phyloP scores from a whole-genome alignment of 441 rosid genomes.

The Arabidopsis hybrid region DNA sequence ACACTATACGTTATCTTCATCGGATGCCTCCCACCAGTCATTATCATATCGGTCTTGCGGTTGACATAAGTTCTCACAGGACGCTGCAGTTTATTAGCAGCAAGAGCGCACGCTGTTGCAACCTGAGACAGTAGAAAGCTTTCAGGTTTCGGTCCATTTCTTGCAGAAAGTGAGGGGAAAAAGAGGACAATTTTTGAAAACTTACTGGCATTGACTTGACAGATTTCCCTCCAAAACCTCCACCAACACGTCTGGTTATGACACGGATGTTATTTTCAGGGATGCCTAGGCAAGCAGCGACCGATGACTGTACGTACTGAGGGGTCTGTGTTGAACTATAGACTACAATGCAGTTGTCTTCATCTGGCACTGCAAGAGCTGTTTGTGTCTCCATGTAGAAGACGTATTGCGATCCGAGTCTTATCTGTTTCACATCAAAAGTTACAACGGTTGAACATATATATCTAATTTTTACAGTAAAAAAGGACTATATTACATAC shows the following conservation, averaged over 20 bases:
- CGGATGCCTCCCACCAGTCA: conserved; percentile 96
- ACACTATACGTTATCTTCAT: conserved; percentile 83
- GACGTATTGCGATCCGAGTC: conserved; percentile 82
- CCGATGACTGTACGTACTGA: conserved; percentile 54
- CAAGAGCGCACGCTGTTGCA: conserved; percentile 86
- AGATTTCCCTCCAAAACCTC: conserved; percentile 94
- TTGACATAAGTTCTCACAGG: conserved; percentile 78
- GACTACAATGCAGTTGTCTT: conserved; percentile 80
- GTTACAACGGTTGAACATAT: conserved; percentile 17
- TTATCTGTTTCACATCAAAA: conserved; percentile 54
- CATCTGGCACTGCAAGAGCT: conserved; percentile 95
- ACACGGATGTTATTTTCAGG: conserved; percentile 84
- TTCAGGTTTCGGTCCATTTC: conserved; percentile 10
- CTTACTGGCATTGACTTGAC: conserved; percentile 72
- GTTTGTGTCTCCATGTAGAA: conserved; percentile 91
- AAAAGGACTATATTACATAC: conserved; percentile 44
- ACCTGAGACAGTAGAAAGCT: conserved; percentile 52
- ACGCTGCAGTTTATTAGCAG: conserved; percentile 68
- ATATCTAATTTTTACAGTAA: not conserved
- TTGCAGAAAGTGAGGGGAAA: not conserved
- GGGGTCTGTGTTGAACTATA: conserved; percentile 77
- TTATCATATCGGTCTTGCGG: conserved; percentile 84
- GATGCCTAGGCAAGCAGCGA: conserved; percentile 81
- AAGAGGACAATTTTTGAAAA: conserved; percentile 15
- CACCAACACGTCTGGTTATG: conserved; percentile 87